Evolutionary conservation across 805 yeast genomes (phyloP).

Genomic region (Wickerhamiella alocasiicola): DNA sequence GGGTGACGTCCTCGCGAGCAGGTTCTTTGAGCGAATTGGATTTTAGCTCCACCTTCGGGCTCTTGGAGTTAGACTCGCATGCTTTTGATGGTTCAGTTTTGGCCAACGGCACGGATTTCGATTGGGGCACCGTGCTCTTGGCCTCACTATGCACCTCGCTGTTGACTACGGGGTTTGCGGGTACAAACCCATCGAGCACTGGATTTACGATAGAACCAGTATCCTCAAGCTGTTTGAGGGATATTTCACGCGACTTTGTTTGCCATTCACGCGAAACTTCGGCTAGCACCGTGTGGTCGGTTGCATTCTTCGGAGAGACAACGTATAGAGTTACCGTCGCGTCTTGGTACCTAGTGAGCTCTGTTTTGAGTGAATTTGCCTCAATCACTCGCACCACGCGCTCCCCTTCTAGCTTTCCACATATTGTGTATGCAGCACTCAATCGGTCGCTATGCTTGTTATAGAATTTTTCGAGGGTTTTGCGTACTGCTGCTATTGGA

Average conservation of each 20-base stretch:
- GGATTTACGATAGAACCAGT: slow-evolving; percentile 2
- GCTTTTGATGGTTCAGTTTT: background rate
- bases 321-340: background rate
- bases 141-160: too few species aligned
- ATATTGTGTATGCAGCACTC: slow-evolving; percentile 3
- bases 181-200: too few species aligned
- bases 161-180: too few species aligned
- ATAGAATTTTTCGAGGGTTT: background rate
- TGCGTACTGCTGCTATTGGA: background rate
- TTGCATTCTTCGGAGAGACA: background rate
- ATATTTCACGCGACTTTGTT: background rate
- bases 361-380: background rate
- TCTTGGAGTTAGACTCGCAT: background rate
- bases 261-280: background rate
- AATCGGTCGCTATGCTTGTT: background rate
- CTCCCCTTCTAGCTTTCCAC: background rate
- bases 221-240: background rate
- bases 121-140: background rate
- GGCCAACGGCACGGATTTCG: background rate
- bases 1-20: background rate
- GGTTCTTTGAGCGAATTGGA: background rate
- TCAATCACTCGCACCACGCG: background rate
- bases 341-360: background rate
- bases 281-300: slow-evolving; percentile 5
- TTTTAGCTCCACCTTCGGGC: too few species aligned